Evolutionary conservation across 306 rosid genomes (phyloP).

Genomic region (Arachis stenosperma): DNA sequence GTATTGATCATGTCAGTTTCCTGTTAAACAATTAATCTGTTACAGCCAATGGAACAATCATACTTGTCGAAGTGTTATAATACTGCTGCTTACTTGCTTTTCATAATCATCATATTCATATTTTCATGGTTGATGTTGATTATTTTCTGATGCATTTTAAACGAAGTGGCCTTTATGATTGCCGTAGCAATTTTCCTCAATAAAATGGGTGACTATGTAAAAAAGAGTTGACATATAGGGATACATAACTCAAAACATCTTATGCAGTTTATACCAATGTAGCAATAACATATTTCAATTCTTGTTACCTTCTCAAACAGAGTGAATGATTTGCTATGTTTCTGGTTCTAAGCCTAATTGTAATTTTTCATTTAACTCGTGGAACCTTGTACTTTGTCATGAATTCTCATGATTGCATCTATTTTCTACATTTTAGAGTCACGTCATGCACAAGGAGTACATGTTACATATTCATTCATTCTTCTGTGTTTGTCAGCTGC

Average conservation of each 20-base stretch:
- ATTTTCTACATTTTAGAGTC: conserved; percentile 9
- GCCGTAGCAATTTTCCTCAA: background rate
- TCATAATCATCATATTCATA: background rate
- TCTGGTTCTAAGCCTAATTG: conserved; percentile 27
- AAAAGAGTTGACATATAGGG: background rate
- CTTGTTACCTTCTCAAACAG: too few relatives aligned
- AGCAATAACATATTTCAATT: too few relatives aligned
- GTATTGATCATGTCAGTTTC: conserved; percentile 33
- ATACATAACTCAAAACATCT: too few relatives aligned
- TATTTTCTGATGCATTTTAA: conserved; percentile 13
- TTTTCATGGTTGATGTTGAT: conserved; percentile 23
- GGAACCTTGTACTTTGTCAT: conserved; percentile 28
- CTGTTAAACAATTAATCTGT: background rate
- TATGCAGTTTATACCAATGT: too few relatives aligned
- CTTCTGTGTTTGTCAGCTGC: conserved; percentile 9
- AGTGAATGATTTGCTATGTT: background rate
- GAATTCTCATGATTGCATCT: conserved; percentile 3
- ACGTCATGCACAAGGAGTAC: background rate
- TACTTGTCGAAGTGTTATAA: conserved; percentile 21
- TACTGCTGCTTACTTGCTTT: conserved; percentile 19
- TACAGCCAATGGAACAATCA: conserved; percentile 13
- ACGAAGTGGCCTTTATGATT: conserved; percentile 14
- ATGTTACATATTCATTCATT: conserved; percentile 28
- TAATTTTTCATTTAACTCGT: conserved; percentile 19
- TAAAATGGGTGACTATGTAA: too few relatives aligned